Evolutionary conservation across 129 eudicot genomes (phyloP), one percentile per base, ranked within the genome.

Genomic region (Erigeron canadensis): DNA sequence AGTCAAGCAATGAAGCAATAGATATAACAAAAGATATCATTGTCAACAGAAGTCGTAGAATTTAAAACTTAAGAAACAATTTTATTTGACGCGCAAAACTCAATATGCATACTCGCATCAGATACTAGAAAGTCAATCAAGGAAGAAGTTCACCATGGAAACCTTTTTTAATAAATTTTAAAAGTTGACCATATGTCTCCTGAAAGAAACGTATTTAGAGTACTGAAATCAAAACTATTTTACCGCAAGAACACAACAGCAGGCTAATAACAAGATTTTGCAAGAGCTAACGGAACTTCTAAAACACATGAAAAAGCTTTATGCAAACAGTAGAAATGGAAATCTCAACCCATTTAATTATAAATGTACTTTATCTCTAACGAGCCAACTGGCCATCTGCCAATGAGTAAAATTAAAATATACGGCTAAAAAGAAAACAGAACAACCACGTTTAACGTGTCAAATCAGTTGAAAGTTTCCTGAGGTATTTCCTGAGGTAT

Each of bases 61-160:
- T 18, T 56, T 56, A 6, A 21, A 48, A 11, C n/a, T 8, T 17
- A 8, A 6, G 39, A 10, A 38, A 21, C n/a, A 18, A 6, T 7
- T 56, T 19, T 56, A 1, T 56, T 56, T 56, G 23, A 21, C 39
- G 38, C 23, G 19, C 34, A 21, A 56, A 58, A 28, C 3, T 58
- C 63, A 58, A 58, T 3, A 22, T 58, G 63, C 11, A 22, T 48
- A 18, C 63, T 57, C 12, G 38, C 63, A 58, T 58, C 63, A 58
- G 16, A 19, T 19, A 34, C 63, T 12, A 23, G 9, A 7, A 58
- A 58, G 17, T 58, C 41, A 19, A 23, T 23, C 54, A 58, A 58
- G 6, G 10, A 57, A 11, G 38, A 19, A 22, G 41, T 58, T 22
- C 63, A 58, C 63, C 63, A 1, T 23, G 41, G 63, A 58, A 58